These are phyloP conservation scores for Phytopythium mirpurense DNA, from an alignment of 352 stramenopile species.

Conservation along the genomic window DNA sequence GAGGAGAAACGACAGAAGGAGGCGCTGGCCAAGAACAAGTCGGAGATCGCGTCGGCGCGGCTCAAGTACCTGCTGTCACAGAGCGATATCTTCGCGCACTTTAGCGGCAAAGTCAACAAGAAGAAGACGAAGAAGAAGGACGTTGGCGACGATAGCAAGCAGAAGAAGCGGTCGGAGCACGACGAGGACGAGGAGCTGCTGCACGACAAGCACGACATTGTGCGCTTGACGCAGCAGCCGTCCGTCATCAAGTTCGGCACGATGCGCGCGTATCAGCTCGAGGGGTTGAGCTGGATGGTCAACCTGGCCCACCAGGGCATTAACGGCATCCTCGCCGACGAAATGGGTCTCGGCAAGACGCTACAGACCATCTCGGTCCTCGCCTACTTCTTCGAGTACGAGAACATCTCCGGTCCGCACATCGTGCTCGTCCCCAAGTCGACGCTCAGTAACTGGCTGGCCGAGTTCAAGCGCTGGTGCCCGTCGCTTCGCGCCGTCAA, in stretches of 20 bases:
- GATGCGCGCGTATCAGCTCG: slow-evolving; percentile 98
- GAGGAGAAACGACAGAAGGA: slow-evolving; percentile 80
- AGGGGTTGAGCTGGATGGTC: slow-evolving; percentile 98
- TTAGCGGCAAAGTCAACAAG: slow-evolving; percentile 86
- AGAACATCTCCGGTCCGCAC: slow-evolving; percentile 85
- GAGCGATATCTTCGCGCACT: slow-evolving; percentile 98
- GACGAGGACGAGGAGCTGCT: slow-evolving; percentile 77
- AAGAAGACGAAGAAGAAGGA: slow-evolving; percentile 71
- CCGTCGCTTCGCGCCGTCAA: slow-evolving; percentile 89
- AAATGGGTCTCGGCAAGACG: slow-evolving; percentile 98
- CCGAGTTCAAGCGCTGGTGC: slow-evolving; percentile 91
- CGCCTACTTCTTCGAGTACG: slow-evolving; percentile 79
- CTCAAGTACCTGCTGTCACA: slow-evolving; percentile 95
- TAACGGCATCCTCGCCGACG: slow-evolving; percentile 97
- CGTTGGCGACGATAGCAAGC: slow-evolving; percentile 37
- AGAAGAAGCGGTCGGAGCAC: slow-evolving; percentile 87
- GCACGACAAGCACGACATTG: slow-evolving; percentile 62
- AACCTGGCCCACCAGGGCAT: slow-evolving; percentile 98
- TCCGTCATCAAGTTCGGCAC: slow-evolving; percentile 90
- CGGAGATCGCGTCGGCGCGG: slow-evolving; percentile 69
- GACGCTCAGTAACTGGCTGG: slow-evolving; percentile 93
- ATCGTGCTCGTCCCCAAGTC: slow-evolving; percentile 94
- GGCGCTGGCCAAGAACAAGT: slow-evolving; percentile 69
- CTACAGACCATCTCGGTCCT: slow-evolving; percentile 91
- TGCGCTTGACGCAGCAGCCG: slow-evolving; percentile 90